Evolutionary conservation across 495 filamentous ascomycete species (phyloP), one percentile per base, ranked within the genome.

Genomic region (Zalerion maritima): DNA sequence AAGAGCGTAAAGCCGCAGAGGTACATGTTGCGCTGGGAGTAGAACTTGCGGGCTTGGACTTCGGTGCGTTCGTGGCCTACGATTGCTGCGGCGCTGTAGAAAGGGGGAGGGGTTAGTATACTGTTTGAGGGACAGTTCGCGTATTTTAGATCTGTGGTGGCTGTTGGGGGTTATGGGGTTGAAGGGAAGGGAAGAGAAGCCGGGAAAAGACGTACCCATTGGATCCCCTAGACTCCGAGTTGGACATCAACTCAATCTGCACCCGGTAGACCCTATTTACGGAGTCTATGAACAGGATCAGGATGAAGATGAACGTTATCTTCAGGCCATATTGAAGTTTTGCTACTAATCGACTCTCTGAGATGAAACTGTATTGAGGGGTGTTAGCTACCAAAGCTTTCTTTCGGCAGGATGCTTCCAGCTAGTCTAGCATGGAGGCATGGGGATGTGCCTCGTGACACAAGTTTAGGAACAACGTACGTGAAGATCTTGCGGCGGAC

Each of bases 11-110:
- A 97, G 44, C 89, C 89, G 60, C 91, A 96, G 32, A 97, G 84
- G 63, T 97, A 97, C 91, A 97, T 94, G 73, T 97, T 97, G 50
- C 89, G 87, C 62, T 97, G 86, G 35, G 86, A 92, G 72, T 97
- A 97, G 68, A 97, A 97, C 57, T 96, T 96, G 66, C 89, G 86
- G 35, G 89, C 89, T 55, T 97, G 89, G 11, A 94, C 84, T 58
- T 97, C 89, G 73, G 91, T 82, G 38, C 89, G 84, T 52, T 93
- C 89, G 54, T 79, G 77, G 28, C 91, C 81, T 50, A 76, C 75
- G 21, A 91, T 66, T 29, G 76, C 71, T 27, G 73, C 71, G 40
- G 71, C 74, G 40, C 59, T 58, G 24, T 18, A 24, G n/a, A n/a
- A n/a, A n/a, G n/a, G n/a, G 27, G 18, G 12, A 24, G 14, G 21